A percentile compares a stretch with the other conserved stretches of the same genome.
Conservation (phyloP, 2,329 filamentous ascomycete genomes). For the Rhynchosporium graminicola region DNA sequence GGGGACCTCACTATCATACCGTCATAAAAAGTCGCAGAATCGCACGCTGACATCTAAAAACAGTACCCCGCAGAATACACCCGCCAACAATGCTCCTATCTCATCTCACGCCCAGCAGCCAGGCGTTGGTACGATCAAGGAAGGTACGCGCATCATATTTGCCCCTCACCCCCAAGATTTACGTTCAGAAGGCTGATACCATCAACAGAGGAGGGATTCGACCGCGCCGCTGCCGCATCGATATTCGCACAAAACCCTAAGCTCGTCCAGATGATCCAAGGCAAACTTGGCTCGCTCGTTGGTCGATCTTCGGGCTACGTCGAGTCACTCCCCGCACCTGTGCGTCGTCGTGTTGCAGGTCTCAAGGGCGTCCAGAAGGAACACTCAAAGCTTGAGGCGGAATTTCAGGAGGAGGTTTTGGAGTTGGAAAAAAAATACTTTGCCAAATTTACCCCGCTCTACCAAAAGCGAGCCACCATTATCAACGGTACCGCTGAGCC, state of each 20-base stretch:
- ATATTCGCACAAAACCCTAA: conserved; percentile 95
- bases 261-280: conserved; percentile 96
- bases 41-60: conserved; percentile 35
- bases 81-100: conserved; percentile 92
- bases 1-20: neutral
- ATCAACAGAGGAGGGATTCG: conserved; percentile 73
- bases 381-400: conserved; percentile 95
- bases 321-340: conserved; percentile 85
- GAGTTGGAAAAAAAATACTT: conserved; percentile 99
- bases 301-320: conserved; percentile 97
- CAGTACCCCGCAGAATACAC: conserved; percentile 98
- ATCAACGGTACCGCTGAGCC: conserved; percentile 87
- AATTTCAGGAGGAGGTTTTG: conserved; percentile 98
- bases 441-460: conserved; percentile 95
- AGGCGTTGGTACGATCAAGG: conserved; percentile 90
- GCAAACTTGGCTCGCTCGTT: conserved; percentile 88
- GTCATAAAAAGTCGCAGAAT: neutral
- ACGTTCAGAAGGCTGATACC: conserved; percentile 28
- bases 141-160: conserved; percentile 66
- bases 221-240: conserved; percentile 81
- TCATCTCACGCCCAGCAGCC: conserved; percentile 97
- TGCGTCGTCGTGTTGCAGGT: conserved; percentile 90
- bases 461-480: conserved; percentile 91
- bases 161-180: conserved; percentile 36
- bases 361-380: conserved; percentile 98